Evolutionary conservation across 2,329 filamentous ascomycete genomes (phyloP), one percentile per base, ranked within the genome.

Genomic region (Endothia cerciana): DNA sequence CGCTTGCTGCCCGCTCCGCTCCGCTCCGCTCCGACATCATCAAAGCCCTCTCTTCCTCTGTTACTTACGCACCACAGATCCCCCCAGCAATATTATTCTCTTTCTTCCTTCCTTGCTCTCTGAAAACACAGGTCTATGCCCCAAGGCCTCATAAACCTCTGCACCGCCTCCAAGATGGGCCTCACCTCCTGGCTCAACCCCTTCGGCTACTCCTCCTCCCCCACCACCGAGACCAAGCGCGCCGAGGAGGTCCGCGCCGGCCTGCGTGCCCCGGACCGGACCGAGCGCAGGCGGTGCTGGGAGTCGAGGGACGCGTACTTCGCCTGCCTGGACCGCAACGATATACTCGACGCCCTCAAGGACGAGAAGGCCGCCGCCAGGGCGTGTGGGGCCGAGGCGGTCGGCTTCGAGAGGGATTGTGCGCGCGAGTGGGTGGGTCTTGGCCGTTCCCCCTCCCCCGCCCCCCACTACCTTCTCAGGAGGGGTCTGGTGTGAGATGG

Each of bases 231-330:
- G 40, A 76, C 78, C 58, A 83, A 83, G 77, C 81, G 81, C 72
- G 83, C 80, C 71, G 79, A 83, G 69, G 83, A 84, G 70, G 81
- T 87, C 71, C 85, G 85, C 75, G 77, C 78, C 69, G 86, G 86
- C 72, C 77, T 80, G 70, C 83, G 94, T 73, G 93, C 94, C 5
- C 95, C 95, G n/a, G 91, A 92, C 75, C 90, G 94, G 70, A 87
- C 85, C 69, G 91, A 94, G 77, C 90, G 95, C 74, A 84, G 88
- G 73, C 83, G 86, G 74, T 99, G 95, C 87, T 99, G 94, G 91
- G 91, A 93, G 73, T 89, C 91, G 57, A 89, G 95, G 71, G 95
- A 99, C 80, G 80, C 80, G 69, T 98, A 95, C 84, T 98, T 97
- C 78, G 81, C 83, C 70, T 99, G 95, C 75, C 85, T 99, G 56